Evolutionary conservation across 1,139 yeast species (phyloP), one percentile per base, ranked within the genome.

Genomic region (Debaryomyces fabryi): DNA sequence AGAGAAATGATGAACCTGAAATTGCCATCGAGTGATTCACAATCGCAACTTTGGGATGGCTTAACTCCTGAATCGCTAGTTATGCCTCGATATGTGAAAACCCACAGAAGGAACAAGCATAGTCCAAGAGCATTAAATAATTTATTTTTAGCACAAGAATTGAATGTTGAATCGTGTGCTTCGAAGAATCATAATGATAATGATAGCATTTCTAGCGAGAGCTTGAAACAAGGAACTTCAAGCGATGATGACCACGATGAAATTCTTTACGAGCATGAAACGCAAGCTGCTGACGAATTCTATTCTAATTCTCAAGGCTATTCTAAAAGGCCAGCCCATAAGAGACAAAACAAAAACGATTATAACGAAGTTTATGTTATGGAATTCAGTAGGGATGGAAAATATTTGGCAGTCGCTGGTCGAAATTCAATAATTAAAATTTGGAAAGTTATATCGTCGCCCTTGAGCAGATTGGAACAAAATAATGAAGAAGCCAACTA

Each of bases 341-440:
- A 32, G 15, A 40, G 25, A 40, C 25, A 40, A 20, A 45, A 42
- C 16, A 50, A 52, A 23, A 52, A 51, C 15, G 48, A 58, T 33
- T 52, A 63, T 12, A 71, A 71, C 33, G 89, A 92, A 15, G 74
- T 87, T 7, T 88, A 91, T 81, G 80, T 83, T 15, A 74, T 88
- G 72, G 80, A 82, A 55, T 90, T 91, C 65, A 84, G 89, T 52
- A 68, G 68, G 21, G 96, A 91, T 67, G 97, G 97, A 7, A 84
- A 82, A 62, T 89, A 78, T 60, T 64, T 91, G 56, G 97, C 97
- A 0, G 82, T 88, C 0, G 96, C 93, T 0, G 96, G 96, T 8
- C 80, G 87, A 52, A 92, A 87, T 58, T 75, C 84, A 2, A 68
- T 76, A 1, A 76, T 91, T 32, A 73, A 84, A 48, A 72, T 92